Conservation (phyloP, 306 rosid genomes). For the Lupinus albus region DNA sequence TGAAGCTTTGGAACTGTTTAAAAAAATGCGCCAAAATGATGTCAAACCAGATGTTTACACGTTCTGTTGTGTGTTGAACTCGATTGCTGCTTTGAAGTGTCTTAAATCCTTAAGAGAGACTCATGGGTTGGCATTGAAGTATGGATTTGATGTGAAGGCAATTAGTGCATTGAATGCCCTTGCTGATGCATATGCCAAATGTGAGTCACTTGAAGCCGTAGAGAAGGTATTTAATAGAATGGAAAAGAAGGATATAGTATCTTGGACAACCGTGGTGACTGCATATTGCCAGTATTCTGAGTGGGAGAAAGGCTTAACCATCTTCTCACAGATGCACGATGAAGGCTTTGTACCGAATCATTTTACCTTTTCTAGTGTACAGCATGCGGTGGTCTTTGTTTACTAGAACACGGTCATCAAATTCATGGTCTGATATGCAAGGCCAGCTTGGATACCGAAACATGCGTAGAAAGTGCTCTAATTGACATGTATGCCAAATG, state of each 20-base stretch:
- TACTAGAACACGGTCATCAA: conserved; percentile 67
- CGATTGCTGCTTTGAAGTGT: conserved; percentile 59
- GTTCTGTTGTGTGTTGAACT: conserved; percentile 66
- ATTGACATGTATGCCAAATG: conserved; percentile 79
- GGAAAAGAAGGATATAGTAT: conserved; percentile 72
- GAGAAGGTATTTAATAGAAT: conserved; percentile 55
- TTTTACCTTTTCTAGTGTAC: conserved; percentile 65
- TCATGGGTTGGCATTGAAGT: conserved; percentile 63
- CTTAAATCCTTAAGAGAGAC: conserved; percentile 43
- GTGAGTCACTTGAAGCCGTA: conserved; percentile 57
- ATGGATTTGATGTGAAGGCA: conserved; percentile 45
- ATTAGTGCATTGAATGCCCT: conserved; percentile 62
- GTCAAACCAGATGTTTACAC: conserved; percentile 59
- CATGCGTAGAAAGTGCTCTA: conserved; percentile 70
- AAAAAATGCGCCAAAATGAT: conserved; percentile 56
- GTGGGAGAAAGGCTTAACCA: conserved; percentile 61
- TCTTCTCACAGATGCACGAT: conserved; percentile 63
- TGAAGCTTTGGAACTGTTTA: conserved; percentile 61
- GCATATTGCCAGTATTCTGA: conserved; percentile 67
- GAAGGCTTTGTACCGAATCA: conserved; percentile 64
- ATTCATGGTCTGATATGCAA: conserved; percentile 69
- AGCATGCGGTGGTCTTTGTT: conserved; percentile 65
- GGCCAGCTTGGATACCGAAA: conserved; percentile 58
- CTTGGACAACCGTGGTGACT: conserved; percentile 76
- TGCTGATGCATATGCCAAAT: no score